Evolutionary conservation across 225 moss, liverwort and hornwort genomes (phyloP).

Genomic region (Marchantia paleacea): DNA sequence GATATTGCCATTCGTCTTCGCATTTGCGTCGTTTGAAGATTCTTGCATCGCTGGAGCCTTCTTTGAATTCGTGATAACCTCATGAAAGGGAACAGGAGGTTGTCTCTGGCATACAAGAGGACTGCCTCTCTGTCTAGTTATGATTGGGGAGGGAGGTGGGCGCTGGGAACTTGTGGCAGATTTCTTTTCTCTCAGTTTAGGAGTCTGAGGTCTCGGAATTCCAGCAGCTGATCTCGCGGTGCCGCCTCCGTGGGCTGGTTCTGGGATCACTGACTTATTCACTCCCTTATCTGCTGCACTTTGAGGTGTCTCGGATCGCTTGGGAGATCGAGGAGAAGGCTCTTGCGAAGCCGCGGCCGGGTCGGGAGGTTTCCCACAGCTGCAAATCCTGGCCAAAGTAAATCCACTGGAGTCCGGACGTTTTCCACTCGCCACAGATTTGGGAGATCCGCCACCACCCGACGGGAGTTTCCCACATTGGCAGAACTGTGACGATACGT

Average conservation of each 20-base stretch:
- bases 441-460: neutral
- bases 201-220: neutral
- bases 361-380: neutral
- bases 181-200: neutral
- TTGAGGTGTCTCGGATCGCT: neutral
- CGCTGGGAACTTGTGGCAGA: neutral
- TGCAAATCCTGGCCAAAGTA: neutral
- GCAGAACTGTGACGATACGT: neutral
- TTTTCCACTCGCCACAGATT: neutral
- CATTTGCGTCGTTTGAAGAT: neutral
- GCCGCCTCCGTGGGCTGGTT: neutral
- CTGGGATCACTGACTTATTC: too few species aligned
- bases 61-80: conserved; percentile 26
- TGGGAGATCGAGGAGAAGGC: neutral
- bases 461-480: neutral
- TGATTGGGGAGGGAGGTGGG: conserved; percentile 27
- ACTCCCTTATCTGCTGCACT: neutral
- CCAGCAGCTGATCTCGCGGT: neutral
- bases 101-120: conserved; percentile 14
- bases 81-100: conserved; percentile 17
- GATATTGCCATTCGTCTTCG: neutral
- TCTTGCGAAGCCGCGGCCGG: neutral
- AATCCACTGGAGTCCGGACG: neutral
- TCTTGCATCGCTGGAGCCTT: neutral
- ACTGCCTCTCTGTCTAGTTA: conserved; percentile 2